A percentile compares a stretch with the other conserved stretches of the same genome.
These are phyloP conservation scores for Neurospora cerealis DNA, from an alignment of 495 filamentous ascomycete species.

Conservation along the genomic window DNA sequence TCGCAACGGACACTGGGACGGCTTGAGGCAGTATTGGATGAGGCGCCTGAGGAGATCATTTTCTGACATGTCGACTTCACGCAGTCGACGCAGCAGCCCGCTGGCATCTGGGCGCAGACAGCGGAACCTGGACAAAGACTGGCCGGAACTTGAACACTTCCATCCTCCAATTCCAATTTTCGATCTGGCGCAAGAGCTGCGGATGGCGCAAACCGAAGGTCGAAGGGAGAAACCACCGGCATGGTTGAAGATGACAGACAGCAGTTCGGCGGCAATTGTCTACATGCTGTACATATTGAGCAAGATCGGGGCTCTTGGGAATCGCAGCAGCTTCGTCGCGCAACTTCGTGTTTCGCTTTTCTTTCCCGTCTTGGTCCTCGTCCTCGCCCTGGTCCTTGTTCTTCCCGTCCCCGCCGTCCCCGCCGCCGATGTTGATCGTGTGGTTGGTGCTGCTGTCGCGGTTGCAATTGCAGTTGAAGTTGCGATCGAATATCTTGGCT, in stretches of 20 bases:
- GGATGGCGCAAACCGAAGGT: neutral
- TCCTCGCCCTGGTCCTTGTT: neutral
- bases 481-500: neutral
- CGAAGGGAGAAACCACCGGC: constrained; percentile 4
- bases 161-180: neutral
- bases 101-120: neutral
- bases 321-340: neutral
- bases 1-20: neutral
- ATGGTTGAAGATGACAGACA: constrained; percentile 6
- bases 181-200: neutral
- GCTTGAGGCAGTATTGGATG: neutral
- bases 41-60: neutral
- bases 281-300: constrained; percentile 15
- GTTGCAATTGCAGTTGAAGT: neutral
- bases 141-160: neutral
- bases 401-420: neutral
- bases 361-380: neutral
- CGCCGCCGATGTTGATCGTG: neutral
- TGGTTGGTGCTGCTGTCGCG: neutral
- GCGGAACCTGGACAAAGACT: neutral
- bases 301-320: neutral
- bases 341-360: neutral
- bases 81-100: neutral
- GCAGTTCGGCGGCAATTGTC: neutral
- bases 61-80: neutral